phyloP scores from a whole-genome alignment of 371 early-diverging fungal genomes.

The Blastocladiella emersonii region DNA sequence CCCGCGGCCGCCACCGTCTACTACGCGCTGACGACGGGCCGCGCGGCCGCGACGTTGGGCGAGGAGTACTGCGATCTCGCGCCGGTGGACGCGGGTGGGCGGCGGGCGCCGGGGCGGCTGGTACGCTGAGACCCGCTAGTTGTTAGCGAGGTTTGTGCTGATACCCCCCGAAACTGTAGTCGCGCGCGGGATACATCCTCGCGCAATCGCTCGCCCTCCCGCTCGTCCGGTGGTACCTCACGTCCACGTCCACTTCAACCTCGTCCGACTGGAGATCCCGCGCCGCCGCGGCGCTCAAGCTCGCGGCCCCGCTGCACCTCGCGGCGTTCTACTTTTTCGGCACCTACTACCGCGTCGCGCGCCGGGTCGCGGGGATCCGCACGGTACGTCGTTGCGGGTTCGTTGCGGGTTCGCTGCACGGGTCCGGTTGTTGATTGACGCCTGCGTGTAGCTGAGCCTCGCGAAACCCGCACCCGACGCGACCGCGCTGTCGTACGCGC shows the following conservation, averaged over 20 bases:
- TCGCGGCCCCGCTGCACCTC: background rate
- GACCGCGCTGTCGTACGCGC: background rate
- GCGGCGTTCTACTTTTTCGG: conserved; percentile 3
- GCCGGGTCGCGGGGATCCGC: background rate
- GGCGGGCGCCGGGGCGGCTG: background rate
- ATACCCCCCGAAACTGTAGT: too few relatives aligned
- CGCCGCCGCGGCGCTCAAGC: background rate
- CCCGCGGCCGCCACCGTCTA: conserved; percentile 4
- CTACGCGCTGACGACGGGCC: conserved; percentile 1
- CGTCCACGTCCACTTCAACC: too few relatives aligned
- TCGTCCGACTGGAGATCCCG: too few relatives aligned
- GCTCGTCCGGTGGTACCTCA: too few relatives aligned
- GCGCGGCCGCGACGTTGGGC: conserved; percentile 74
- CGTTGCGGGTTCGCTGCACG: too few relatives aligned
- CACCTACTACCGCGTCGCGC: background rate
- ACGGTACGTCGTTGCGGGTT: background rate
- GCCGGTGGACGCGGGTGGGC: conserved; percentile 30
- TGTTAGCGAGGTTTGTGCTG: too few relatives aligned
- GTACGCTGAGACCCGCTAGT: too few relatives aligned
- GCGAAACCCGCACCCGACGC: background rate
- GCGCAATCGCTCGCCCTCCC: too few relatives aligned
- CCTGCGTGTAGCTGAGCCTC: background rate
- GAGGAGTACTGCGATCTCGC: conserved; percentile 86
- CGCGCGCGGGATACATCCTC: too few relatives aligned
- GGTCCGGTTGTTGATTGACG: background rate